Base-by-base conservation (phyloP, 2,329 filamentous ascomycete genomes). In the Cyphellophora europaea region DNA sequence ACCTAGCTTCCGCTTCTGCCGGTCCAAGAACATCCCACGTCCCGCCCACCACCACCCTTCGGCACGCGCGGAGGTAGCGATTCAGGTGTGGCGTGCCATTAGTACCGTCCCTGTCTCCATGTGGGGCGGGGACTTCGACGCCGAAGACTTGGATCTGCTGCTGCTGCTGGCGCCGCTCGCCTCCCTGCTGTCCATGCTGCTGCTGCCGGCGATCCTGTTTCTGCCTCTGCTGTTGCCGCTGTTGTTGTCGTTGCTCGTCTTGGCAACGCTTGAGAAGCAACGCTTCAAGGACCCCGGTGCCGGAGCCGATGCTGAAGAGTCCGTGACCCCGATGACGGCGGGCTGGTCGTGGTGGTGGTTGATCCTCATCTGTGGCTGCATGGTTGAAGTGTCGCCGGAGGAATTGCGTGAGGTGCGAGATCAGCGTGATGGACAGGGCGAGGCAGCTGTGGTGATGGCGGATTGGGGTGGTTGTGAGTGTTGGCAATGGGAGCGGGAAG, bases 241-340 rank as follows among this genome's bases (percentile, higher is more conserved):
- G n/a, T n/a, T n/a, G n/a, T n/a, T n/a, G n/a, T n/a, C n/a, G n/a
- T n/a, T n/a, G n/a, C n/a, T n/a, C n/a, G n/a, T n/a, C n/a, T n/a
- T n/a, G n/a, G n/a, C n/a, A n/a, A n/a, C n/a, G n/a, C n/a, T n/a
- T n/a, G n/a, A n/a, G n/a, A n/a, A 71, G 51, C 5, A 66, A 44
- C 2, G 56, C 55, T 53, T 72, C 70, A 11, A 74, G 55, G 5
- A 72, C 55, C 15, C 70, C 70, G 28, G 55, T 65, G 30, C 70
- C 70, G 42, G 63, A 63, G 37, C 70, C 69, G 32, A 73, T 59
- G 2, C 65, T 68, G 25, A 69, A 48, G 11, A 27, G 16, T 13
- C n/a, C 17, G 3, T 30, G 5, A 10, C n/a, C 21, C 2, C 12
- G 15, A 18, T 11, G 13, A 14, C 6, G 23, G 6, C 23, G 6